Conservation (phyloP, 2,329 filamentous ascomycete species). For the Dactylellina drechsleri region DNA sequence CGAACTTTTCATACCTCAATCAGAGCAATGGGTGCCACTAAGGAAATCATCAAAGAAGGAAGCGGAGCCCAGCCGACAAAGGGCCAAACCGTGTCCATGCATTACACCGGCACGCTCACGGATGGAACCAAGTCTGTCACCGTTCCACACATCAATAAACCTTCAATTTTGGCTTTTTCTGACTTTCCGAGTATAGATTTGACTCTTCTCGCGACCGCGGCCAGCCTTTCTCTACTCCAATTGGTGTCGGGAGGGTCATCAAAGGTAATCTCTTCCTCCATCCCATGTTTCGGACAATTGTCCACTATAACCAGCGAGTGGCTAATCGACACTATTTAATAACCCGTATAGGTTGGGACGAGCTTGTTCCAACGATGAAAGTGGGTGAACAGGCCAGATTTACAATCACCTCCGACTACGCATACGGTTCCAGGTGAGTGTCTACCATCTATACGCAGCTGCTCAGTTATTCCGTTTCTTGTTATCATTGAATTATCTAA, state of each 20-base stretch:
- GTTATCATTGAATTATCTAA: too few relatives aligned
- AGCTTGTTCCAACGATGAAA: conserved; percentile 86
- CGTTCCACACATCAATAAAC: not conserved
- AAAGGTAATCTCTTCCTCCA: conserved; percentile 68
- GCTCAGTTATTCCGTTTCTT: not conserved
- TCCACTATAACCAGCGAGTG: not conserved
- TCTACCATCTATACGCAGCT: not conserved
- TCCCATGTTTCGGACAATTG: not conserved
- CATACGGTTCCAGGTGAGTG: conserved; percentile 43
- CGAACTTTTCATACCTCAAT: conserved; percentile 48
- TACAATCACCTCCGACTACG: conserved; percentile 72
- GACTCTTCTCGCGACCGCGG: conserved; percentile 83
- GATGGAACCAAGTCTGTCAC: conserved; percentile 71
- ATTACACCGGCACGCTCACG: conserved; percentile 90
- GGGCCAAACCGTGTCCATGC: conserved; percentile 82
- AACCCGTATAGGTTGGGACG: conserved; percentile 70
- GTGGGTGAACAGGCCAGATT: conserved; percentile 89
- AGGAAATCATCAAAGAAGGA: conserved; percentile 72
- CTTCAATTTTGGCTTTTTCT: not conserved
- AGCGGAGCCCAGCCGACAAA: conserved; percentile 68
- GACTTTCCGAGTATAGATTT: conserved; percentile 66
- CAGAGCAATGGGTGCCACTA: conserved; percentile 75
- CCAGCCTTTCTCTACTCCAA: conserved; percentile 75
- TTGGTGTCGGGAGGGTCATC: conserved; percentile 88
- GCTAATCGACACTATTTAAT: not conserved